phyloP scores from a whole-genome alignment of 2,329 filamentous ascomycete genomes.

The Torrubiella hemipterigena region DNA sequence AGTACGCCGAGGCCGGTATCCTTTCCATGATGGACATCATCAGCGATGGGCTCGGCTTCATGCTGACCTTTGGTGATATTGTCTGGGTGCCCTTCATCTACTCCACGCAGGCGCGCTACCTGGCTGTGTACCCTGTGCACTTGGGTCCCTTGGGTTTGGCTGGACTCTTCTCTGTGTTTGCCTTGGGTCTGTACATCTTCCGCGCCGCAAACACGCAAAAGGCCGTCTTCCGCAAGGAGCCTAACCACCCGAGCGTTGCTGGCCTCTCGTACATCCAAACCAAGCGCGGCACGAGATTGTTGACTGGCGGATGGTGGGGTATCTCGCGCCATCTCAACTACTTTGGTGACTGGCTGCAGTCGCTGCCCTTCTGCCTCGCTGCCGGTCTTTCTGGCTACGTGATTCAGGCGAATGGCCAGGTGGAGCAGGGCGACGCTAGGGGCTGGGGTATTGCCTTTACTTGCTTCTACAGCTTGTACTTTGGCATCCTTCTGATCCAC shows the following conservation, averaged over 20 bases:
- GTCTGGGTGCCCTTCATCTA: slow-evolving; percentile 88
- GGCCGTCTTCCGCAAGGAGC: slow-evolving; percentile 82
- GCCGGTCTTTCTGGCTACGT: slow-evolving; percentile 72
- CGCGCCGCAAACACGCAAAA: slow-evolving; percentile 81
- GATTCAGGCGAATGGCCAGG: slow-evolving; percentile 43
- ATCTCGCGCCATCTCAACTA: slow-evolving; percentile 86
- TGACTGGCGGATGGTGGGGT: slow-evolving; percentile 87
- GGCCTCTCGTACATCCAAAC: slow-evolving; percentile 78
- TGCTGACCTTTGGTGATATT: slow-evolving; percentile 82
- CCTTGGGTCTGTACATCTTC: slow-evolving; percentile 71
- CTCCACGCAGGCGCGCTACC: slow-evolving; percentile 68
- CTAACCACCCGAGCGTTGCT: slow-evolving; percentile 60
- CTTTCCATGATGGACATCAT: slow-evolving; percentile 87
- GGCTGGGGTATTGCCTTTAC: slow-evolving; percentile 80
- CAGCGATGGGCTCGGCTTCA: slow-evolving; percentile 82
- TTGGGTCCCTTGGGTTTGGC: slow-evolving; percentile 55
- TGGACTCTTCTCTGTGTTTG: slow-evolving; percentile 52
- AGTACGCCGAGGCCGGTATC: slow-evolving; percentile 75
- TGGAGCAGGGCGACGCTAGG: slow-evolving; percentile 57
- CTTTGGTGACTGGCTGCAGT: slow-evolving; percentile 83
- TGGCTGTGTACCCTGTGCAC: slow-evolving; percentile 65
- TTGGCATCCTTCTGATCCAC: slow-evolving; percentile 71
- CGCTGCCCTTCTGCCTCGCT: slow-evolving; percentile 74
- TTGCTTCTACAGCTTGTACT: slow-evolving; percentile 87
- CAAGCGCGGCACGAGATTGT: slow-evolving; percentile 61